Conservation (phyloP, 2,329 filamentous ascomycete genomes). For the Nannizziopsis arthrosporioides region DNA sequence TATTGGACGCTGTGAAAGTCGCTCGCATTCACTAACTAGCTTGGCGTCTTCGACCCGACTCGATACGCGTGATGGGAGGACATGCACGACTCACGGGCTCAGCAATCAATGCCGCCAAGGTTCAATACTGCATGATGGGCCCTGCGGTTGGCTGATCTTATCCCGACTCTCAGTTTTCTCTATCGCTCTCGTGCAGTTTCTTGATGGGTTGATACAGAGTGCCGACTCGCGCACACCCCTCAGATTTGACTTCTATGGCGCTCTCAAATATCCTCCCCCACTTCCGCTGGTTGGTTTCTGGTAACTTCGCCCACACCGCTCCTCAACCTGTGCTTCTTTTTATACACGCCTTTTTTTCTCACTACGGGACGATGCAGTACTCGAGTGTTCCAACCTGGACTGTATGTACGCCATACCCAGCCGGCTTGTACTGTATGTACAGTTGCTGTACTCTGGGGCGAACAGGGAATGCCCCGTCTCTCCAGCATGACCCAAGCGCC, state of each 20-base stretch:
- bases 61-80: background rate
- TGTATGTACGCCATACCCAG: too few relatives aligned
- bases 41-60: background rate
- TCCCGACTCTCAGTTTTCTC: background rate
- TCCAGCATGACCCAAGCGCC: too few relatives aligned
- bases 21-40: too few relatives aligned
- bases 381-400: too few relatives aligned
- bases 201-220: background rate
- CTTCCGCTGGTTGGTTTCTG: background rate
- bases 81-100: conserved; percentile 5
- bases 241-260: conserved; percentile 3
- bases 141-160: too few relatives aligned
- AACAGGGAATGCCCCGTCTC: too few relatives aligned
- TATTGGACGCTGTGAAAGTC: too few relatives aligned
- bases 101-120: background rate
- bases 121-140: too few relatives aligned
- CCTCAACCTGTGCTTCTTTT: background rate
- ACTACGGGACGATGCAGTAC: background rate
- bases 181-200: background rate
- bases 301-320: conserved; percentile 10
- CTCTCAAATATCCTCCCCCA: background rate
- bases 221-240: background rate
- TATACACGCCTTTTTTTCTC: background rate
- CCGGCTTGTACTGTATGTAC: too few relatives aligned
- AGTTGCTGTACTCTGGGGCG: too few relatives aligned